Evolutionary conservation across 2,329 filamentous ascomycete species (phyloP), one percentile per base, ranked within the genome.

Genomic region (Aspergillus thermomutatus): DNA sequence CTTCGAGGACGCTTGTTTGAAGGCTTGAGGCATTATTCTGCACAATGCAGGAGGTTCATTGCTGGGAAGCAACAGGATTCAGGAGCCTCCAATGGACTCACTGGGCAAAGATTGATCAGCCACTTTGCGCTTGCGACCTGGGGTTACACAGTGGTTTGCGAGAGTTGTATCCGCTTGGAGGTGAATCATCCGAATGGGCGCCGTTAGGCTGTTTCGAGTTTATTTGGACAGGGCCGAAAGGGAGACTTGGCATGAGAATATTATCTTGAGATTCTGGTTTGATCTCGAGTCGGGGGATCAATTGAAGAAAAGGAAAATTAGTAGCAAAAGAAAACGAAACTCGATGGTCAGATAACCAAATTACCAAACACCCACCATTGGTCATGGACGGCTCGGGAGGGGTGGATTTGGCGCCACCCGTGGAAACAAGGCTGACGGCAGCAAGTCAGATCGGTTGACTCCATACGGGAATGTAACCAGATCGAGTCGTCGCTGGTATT

Each of bases 201-300:
- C 70, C 67, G 69, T 74, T 74, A 72, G 72, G 61, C 59, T 71
- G 72, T 75, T 74, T 74, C 72, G 69, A 69, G 69, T 74, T 73
- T 68, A 73, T 72, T 72, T 66, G 60, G 59, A 67, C 55, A 58
- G 61, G 62, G 59, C 56, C 61, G 56, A 55, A 50, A 49, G 58
- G 43, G 23, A 23, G 6, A 23, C 21, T 9, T 48, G 60, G 60
- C 53, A 60, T 57, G 62, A 64, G 59, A 61, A 65, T 62, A 23
- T 23, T 37, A 37, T 37, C 31, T 37, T 26, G 21, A 23, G 23
- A 6, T 46, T 46, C 40, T 21, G n/a, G 19, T 43, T 43, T 21
- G 31, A 14, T 34, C 14, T 43, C 40, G n/a, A 43, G 19, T 19
- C n/a, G 21, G 8, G 40, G 19, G 19, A 45, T 8, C n/a, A 19